Percentiles rank a stretch among this genome's conserved stretches.
Conservation (phyloP, 169 alveolate species). For the Perkinsus chesapeaki region DNA sequence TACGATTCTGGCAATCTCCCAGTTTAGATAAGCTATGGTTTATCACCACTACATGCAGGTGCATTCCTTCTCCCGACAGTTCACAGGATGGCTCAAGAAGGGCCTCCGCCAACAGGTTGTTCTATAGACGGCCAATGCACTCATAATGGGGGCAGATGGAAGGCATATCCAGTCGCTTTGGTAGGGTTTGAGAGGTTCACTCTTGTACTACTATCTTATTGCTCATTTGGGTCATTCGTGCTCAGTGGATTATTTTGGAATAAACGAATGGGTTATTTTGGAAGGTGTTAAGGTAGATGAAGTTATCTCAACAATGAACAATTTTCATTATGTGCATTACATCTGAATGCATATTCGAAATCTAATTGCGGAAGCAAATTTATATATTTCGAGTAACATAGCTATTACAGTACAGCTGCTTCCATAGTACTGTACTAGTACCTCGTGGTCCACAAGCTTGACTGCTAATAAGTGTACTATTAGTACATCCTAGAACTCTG, state of each 20-base stretch:
- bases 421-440: no score
- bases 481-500: neutral
- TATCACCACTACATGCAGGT: conserved; percentile 21
- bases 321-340: neutral
- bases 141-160: conserved; percentile 6
- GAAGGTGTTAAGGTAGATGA: no score
- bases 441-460: no score
- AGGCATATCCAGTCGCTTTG: conserved; percentile 37
- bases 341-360: neutral
- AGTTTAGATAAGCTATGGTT: no score
- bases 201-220: neutral
- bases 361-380: neutral
- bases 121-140: neutral
- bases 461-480: neutral
- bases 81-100: neutral
- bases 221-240: no score
- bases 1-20: no score
- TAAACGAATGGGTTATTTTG: no score
- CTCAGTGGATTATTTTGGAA: no score
- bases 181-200: neutral
- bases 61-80: neutral
- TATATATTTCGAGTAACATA: neutral
- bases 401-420: neutral
- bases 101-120: neutral
- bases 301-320: no score